These are phyloP conservation scores for Fraxinus albicans DNA, from an alignment of 305 asterid species.

Conservation along the genomic window DNA sequence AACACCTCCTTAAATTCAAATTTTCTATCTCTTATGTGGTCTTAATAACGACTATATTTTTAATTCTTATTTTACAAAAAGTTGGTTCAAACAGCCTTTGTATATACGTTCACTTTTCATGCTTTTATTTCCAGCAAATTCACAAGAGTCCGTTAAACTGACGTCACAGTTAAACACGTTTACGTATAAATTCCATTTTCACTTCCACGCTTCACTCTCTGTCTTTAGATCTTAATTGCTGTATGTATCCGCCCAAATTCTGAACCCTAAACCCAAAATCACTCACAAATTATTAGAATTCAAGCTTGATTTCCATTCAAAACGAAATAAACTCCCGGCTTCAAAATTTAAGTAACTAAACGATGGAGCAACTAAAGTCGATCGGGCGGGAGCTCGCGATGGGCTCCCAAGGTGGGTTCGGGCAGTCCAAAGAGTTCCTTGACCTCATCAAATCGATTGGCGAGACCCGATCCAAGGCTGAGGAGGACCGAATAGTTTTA, in stretches of 20 bases:
- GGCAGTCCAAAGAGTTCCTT: slow-evolving; percentile 88
- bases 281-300: neutral
- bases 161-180: neutral
- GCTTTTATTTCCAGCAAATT: too few relatives aligned
- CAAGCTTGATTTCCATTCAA: slow-evolving; percentile 19
- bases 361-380: slow-evolving; percentile 92
- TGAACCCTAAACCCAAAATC: slow-evolving; percentile 40
- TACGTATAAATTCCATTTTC: neutral
- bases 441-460: slow-evolving; percentile 94
- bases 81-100: too few relatives aligned
- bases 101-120: too few relatives aligned
- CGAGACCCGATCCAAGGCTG: slow-evolving; percentile 94
- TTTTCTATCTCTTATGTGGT: too few relatives aligned
- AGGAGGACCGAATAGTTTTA: slow-evolving; percentile 82
- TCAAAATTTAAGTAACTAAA: slow-evolving; percentile 2
- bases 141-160: neutral
- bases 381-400: slow-evolving; percentile 98
- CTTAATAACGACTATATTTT: too few relatives aligned
- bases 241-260: slow-evolving; percentile 8
- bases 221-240: neutral
- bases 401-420: slow-evolving; percentile 95
- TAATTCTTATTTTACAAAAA: too few relatives aligned
- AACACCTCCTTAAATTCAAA: too few relatives aligned
- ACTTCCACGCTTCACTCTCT: slow-evolving; percentile 9
- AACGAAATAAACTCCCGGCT: neutral